Evolutionary conservation across 768 basidiomycete genomes (phyloP), one percentile per base, ranked within the genome.

Genomic region (Lactarius tabidus): DNA sequence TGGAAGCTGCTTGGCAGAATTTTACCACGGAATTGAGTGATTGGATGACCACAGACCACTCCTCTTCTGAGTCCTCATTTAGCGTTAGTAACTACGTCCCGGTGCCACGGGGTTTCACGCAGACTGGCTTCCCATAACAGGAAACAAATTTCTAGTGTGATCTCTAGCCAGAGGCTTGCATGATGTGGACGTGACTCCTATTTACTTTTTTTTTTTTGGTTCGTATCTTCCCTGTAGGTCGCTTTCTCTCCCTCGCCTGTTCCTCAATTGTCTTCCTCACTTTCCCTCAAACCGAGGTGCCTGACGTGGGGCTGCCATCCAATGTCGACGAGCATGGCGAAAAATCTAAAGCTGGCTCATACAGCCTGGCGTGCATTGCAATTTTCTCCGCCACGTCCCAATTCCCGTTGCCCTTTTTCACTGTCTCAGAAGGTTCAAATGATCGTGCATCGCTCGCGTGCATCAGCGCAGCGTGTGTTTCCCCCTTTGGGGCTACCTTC

Each of bases 301-400:
- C 85, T 3, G 84, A 84, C 9, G 87, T 88, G 60, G 80, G 77
- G 63, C 80, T 91, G 7, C 90, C 89, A 3, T 86, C 88, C 70
- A 90, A 89, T n/a, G n/a, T n/a, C 45, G 91, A 88, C 65, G 91
- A 93, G 75, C 81, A 91, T 38, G 90, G 89, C 17, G 90, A 92
- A 71, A 87, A 90, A 71, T 92, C 93, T 69, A 91, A 91, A 48
- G 80, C 88, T 48, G 89, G 91, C 75, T 71, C 87, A 91, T 70
- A 85, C 87, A 31, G 79, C n/a, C 91, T 8, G 87, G 92, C 73
- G 91, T 92, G 70, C 59, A 4, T 48, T 14, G n/a, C 5, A n/a
- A 81, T 63, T n/a, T 51, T 15, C 14, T 1, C 38, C 38, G 9
- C 35, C 43, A 12, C 12, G 29, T 33, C 35, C 20, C 29, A 20